Evolutionary conservation across 1,284 basidiomycete genomes (phyloP).

Genomic region (Irpex sp.): DNA sequence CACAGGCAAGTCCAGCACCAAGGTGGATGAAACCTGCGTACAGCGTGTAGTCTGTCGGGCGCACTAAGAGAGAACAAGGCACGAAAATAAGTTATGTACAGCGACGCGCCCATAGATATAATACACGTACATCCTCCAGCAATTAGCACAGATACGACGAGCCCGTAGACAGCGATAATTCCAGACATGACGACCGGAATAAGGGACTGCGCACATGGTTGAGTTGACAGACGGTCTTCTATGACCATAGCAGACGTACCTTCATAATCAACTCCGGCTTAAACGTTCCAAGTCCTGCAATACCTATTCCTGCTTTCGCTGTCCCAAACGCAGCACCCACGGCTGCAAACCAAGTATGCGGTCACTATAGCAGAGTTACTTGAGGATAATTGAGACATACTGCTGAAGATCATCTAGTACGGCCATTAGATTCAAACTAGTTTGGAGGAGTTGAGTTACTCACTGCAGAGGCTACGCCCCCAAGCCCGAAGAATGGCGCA

Average conservation of each 20-base stretch:
- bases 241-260: constrained; percentile 40
- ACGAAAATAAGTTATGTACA: neutral
- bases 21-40: constrained; percentile 93
- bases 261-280: constrained; percentile 98
- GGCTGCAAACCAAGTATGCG: constrained; percentile 39
- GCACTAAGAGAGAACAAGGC: constrained; percentile 43
- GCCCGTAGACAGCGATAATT: constrained; percentile 68
- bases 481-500: constrained; percentile 85
- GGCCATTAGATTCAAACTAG: neutral
- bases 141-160: constrained; percentile 71
- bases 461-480: constrained; percentile 78
- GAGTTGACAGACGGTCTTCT: neutral
- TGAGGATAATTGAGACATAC: constrained; percentile 42
- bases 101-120: neutral
- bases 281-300: constrained; percentile 93
- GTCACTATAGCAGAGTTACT: constrained; percentile 4
- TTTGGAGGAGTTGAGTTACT: constrained; percentile 23
- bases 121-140: constrained; percentile 50
- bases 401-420: constrained; percentile 82
- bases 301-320: constrained; percentile 96
- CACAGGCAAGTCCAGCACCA: constrained; percentile 90
- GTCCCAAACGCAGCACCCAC: constrained; percentile 97
- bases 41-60: constrained; percentile 63
- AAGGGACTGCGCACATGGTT: constrained; percentile 55
- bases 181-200: constrained; percentile 90